phyloP scores from a whole-genome alignment of 805 yeast genomes.

The Wickerhamiella kurtzmanii region DNA sequence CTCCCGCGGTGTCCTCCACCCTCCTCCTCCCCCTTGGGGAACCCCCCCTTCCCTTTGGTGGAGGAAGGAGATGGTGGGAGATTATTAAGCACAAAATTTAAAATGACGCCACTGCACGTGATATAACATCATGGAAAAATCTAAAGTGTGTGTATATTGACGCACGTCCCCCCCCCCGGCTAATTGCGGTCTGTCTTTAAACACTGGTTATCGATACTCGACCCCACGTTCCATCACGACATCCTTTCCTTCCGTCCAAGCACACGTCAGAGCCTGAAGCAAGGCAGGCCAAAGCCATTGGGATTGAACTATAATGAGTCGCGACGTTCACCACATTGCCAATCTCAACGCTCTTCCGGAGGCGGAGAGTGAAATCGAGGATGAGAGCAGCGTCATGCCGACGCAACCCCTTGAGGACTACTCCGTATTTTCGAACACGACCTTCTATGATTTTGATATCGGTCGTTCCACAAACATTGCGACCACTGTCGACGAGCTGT shows the following conservation, averaged over 20 bases:
- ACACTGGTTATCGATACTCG: background rate
- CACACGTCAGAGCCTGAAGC: no score
- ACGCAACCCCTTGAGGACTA: constrained; percentile 1
- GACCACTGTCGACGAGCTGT: constrained; percentile 28
- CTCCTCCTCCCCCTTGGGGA: no score
- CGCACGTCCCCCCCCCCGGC: no score
- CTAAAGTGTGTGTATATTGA: no score
- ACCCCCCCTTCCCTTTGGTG: no score
- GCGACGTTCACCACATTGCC: constrained; percentile 5
- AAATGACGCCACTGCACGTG: background rate
- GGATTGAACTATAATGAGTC: constrained; percentile 1
- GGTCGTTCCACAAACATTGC: constrained; percentile 32
- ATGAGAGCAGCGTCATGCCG: background rate
- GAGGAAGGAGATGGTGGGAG: no score
- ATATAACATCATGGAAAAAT: background rate
- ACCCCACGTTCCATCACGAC: background rate
- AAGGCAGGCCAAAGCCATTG: no score
- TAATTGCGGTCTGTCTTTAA: background rate
- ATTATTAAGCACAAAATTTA: no score
- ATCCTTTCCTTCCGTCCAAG: background rate
- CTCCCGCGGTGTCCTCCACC: no score
- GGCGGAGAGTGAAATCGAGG: constrained; percentile 1
- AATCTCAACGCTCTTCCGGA: constrained; percentile 4
- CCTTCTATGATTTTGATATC: constrained; percentile 33
- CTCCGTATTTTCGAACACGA: constrained; percentile 29